Conservation (phyloP, 1,284 basidiomycete genomes). For the Cutaneotrichosporon arboriforme region DNA sequence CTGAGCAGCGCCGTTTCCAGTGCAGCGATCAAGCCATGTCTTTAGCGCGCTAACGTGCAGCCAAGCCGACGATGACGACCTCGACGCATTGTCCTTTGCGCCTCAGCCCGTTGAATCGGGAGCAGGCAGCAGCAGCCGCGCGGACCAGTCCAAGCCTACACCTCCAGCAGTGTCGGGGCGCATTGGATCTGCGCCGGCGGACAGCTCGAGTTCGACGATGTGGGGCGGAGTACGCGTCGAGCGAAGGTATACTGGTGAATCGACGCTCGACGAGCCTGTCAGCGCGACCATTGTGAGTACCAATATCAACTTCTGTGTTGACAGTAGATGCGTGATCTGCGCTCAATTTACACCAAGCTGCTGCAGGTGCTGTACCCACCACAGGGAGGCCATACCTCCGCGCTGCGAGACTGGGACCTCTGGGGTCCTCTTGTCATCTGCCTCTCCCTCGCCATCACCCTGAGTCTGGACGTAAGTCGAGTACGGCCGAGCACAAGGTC, state of each 20-base stretch:
- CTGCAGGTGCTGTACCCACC: constrained; percentile 87
- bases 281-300: constrained; percentile 73
- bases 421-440: constrained; percentile 91
- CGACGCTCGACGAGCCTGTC: constrained; percentile 88
- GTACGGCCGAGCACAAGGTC: not conserved
- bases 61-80: constrained; percentile 49
- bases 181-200: constrained; percentile 55
- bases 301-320: not conserved
- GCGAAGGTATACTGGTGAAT: constrained; percentile 71
- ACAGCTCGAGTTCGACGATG: constrained; percentile 22
- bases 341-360: constrained; percentile 84
- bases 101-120: not conserved
- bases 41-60: constrained; percentile 23
- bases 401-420: constrained; percentile 85
- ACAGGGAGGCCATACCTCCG: constrained; percentile 65
- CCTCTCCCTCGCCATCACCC: constrained; percentile 73
- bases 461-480: constrained; percentile 72
- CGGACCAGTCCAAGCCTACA: constrained; percentile 3
- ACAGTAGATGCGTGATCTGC: constrained; percentile 70
- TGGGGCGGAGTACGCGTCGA: constrained; percentile 75
- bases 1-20: no score
- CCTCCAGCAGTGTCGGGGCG: constrained; percentile 59
- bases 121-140: constrained; percentile 1
- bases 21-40: no score
- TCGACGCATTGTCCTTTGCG: constrained; percentile 45